Base-by-base conservation (phyloP, 345 rosid species). In the Ailanthus altissimus region DNA sequence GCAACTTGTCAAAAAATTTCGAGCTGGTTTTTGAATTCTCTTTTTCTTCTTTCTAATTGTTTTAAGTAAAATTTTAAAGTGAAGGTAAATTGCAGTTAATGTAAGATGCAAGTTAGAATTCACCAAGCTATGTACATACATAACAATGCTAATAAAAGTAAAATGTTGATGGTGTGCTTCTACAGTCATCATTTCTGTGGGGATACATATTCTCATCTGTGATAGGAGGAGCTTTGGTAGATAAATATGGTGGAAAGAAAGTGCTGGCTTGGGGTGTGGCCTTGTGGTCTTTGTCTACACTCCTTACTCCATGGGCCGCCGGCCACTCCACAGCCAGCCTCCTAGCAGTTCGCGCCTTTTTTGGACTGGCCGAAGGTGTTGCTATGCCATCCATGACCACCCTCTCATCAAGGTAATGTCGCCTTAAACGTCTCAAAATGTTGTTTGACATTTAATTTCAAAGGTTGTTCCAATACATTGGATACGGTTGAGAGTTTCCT, bases 261-360 rank as follows among this genome's bases (percentile, higher is more conserved):
- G 98, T 92, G 70, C 50, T 95, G 85, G 92, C 92, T 42, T 95
- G 94, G 92, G 99, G 98, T 21, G 97, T 90, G 42, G 88, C 86
- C 23, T 73, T 95, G 32, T 93, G 99, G 99, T 95, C 99, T 59
- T 75, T 93, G 67, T 97, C 99, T 59, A 95, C 98, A 4, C 81
- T 95, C 49, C 89, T 95, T 16, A 95, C 99, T 74, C 99, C 99
- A 20, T 89, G 88, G 91, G 97, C 97, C 20, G 99, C 99, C 28
- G 70, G 84, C 76, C 97, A 93, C 86, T 95, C 99, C 15, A 95
- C 94, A 2, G 43, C 77, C 53, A 82, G 85, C 69, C 89, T 95
- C 57, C 78, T 95, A 54, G 90, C 92, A 3, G 73, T 85, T 10
- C 94, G 99, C 0, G 88, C 98, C 53, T 93, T 95, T 83, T 95